Conservation (phyloP, 768 basidiomycete genomes). For the Pleurotus tuoliensis region DNA sequence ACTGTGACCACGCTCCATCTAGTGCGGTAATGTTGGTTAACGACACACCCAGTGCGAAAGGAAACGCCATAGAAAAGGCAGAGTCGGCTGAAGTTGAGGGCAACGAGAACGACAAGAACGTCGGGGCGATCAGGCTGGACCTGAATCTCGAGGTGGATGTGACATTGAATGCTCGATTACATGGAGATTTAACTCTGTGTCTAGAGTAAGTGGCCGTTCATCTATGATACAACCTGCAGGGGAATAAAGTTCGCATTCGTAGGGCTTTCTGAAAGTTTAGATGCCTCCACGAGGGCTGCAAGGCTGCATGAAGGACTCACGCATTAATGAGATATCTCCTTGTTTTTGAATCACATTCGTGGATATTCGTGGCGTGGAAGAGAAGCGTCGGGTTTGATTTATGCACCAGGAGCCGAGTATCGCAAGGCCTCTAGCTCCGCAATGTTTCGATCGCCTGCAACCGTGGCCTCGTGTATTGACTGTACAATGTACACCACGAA, state of each 20-base stretch:
- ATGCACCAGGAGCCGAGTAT: conserved; percentile 55
- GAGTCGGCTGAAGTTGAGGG: not conserved
- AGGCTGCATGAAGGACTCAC: too few relatives aligned
- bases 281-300: too few relatives aligned
- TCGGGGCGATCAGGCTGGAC: not conserved
- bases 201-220: not conserved
- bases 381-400: not conserved
- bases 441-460: conserved; percentile 42
- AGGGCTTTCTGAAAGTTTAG: too few relatives aligned
- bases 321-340: too few relatives aligned
- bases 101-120: not conserved
- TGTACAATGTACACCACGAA: conserved; percentile 42
- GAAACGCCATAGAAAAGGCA: not conserved
- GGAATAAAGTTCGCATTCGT: too few relatives aligned
- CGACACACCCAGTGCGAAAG: too few relatives aligned
- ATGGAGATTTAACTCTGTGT: conserved; percentile 2
- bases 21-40: not conserved
- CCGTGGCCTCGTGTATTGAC: conserved; percentile 40
- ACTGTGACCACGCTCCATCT: not conserved
- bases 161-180: not conserved
- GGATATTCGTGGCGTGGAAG: too few relatives aligned
- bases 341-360: too few relatives aligned
- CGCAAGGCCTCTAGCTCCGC: conserved; percentile 47
- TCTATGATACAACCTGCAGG: not conserved
- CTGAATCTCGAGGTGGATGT: conserved; percentile 1